Evolutionary conservation across 1,284 basidiomycete genomes (phyloP).

Genomic region (Irpex lacteus): DNA sequence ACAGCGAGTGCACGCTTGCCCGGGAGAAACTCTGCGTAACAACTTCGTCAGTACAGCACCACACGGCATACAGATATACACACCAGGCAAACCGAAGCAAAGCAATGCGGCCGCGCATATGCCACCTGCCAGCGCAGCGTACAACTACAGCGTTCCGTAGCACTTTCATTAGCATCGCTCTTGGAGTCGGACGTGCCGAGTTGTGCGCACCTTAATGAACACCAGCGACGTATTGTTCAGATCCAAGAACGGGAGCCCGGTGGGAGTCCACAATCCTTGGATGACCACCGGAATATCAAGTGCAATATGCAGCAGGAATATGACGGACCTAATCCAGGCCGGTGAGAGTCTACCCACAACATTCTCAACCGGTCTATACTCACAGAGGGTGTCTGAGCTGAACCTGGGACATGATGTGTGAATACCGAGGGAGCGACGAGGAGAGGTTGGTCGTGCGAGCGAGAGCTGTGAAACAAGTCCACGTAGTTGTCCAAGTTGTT

Average conservation of each 20-base stretch:
- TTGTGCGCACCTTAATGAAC: constrained; percentile 59
- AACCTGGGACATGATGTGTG: constrained; percentile 1
- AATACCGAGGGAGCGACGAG: neutral
- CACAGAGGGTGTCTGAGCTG: constrained; percentile 11
- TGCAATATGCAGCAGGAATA: constrained; percentile 77
- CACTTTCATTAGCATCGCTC: neutral
- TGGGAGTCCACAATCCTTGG: constrained; percentile 67
- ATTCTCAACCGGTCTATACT: neutral
- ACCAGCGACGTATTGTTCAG: constrained; percentile 78
- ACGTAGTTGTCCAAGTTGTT: neutral
- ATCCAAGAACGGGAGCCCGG: constrained; percentile 67
- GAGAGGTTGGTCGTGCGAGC: neutral
- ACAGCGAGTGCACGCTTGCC: constrained; percentile 82
- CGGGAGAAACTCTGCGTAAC: constrained; percentile 66
- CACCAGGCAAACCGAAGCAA: constrained; percentile 64
- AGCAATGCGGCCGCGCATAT: constrained; percentile 60
- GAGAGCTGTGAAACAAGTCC: neutral
- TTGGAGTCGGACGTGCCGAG: neutral
- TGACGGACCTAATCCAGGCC: constrained; percentile 43
- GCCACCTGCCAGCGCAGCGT: constrained; percentile 55
- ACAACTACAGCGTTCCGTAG: constrained; percentile 43
- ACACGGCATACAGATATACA: constrained; percentile 21
- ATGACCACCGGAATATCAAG: constrained; percentile 74
- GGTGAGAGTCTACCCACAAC: neutral
- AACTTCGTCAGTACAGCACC: neutral